Conservation (phyloP, 1,139 yeast species). For the Yamadazyma buinensis region DNA sequence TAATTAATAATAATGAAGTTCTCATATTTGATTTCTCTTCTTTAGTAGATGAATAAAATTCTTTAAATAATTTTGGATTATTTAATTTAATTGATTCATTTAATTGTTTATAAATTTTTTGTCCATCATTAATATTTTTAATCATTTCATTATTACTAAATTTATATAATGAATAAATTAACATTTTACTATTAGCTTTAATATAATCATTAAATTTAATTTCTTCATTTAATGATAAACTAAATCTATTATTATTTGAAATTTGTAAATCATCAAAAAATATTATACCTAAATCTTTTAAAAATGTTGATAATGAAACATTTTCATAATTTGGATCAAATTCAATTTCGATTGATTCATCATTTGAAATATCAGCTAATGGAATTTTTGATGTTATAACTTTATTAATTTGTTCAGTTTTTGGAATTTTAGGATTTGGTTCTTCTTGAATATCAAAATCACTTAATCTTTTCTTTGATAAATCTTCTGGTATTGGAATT, state of each 20-base stretch:
- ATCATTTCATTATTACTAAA: constrained; percentile 52
- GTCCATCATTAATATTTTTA: constrained; percentile 49
- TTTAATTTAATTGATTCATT: constrained; percentile 41
- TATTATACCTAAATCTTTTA: constrained; percentile 45
- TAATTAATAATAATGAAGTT: constrained; percentile 40
- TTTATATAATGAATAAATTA: constrained; percentile 44
- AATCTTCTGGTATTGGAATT: constrained; percentile 14
- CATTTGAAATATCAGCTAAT: constrained; percentile 22
- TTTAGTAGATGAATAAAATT: constrained; percentile 37
- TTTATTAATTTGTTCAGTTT: constrained; percentile 6
- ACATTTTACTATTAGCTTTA: constrained; percentile 27
- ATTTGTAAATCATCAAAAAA: constrained; percentile 52
- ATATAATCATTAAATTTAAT: constrained; percentile 25
- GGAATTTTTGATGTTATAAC: constrained; percentile 30
- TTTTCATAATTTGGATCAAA: constrained; percentile 23
- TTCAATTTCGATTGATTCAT: constrained; percentile 9
- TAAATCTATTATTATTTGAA: constrained; percentile 24
- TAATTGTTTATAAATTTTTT: constrained; percentile 39
- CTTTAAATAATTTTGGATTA: constrained; percentile 48
- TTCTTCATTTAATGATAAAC: constrained; percentile 17
- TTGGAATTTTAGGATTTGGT: neutral
- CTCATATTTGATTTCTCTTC: constrained; percentile 37
- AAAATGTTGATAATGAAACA: constrained; percentile 39
- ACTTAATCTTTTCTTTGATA: constrained; percentile 11
- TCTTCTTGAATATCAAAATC: constrained; percentile 4